Conservation (phyloP, 1,139 yeast genomes). For the Nakaseomyces nivariensis region DNA sequence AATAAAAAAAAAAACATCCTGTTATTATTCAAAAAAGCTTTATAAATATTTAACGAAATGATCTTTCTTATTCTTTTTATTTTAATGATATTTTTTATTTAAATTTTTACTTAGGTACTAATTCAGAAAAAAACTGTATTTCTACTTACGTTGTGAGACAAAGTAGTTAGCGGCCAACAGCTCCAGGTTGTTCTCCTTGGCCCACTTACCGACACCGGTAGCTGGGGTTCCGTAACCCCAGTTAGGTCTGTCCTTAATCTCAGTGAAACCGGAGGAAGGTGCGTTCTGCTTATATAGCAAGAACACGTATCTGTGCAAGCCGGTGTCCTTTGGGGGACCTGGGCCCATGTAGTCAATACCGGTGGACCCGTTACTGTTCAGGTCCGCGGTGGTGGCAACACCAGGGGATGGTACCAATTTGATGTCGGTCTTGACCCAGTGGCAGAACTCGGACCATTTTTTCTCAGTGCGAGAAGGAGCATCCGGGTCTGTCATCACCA, state of each 20-base stretch:
- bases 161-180: slow-evolving; percentile 74
- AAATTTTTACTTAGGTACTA: neutral
- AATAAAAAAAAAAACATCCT: neutral
- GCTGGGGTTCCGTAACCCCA: slow-evolving; percentile 83
- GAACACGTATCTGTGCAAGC: slow-evolving; percentile 74
- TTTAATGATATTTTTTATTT: neutral
- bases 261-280: slow-evolving; percentile 11
- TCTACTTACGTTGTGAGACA: slow-evolving; percentile 50
- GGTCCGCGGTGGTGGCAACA: slow-evolving; percentile 10
- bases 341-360: slow-evolving; percentile 58
- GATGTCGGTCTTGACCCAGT: slow-evolving; percentile 63
- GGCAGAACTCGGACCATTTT: slow-evolving; percentile 83
- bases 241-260: slow-evolving; percentile 46
- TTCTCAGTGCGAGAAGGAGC: slow-evolving; percentile 79
- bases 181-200: slow-evolving; percentile 48
- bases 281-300: slow-evolving; percentile 56
- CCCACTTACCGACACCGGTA: slow-evolving; percentile 70
- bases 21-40: neutral
- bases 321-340: slow-evolving; percentile 76
- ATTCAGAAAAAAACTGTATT: too few species aligned
- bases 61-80: neutral
- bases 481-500: slow-evolving; percentile 85
- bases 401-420: slow-evolving; percentile 17
- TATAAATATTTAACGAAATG: neutral
- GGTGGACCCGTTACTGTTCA: slow-evolving; percentile 11